Base-by-base conservation (phyloP, 306 rosid genomes). In the Vigna radiata region DNA sequence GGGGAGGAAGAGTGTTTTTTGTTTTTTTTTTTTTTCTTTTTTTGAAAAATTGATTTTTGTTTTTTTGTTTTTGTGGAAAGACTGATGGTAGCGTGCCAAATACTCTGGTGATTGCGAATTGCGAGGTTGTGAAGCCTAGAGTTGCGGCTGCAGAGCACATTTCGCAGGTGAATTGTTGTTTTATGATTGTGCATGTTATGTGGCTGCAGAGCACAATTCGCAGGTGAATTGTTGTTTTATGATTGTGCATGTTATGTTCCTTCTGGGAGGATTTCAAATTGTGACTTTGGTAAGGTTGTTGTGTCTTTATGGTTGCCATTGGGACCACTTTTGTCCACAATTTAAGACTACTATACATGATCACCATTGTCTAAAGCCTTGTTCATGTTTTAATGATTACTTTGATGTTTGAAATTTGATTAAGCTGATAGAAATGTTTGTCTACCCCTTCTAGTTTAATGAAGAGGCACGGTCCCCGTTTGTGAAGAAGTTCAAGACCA, bases 81-180 rank as follows among this genome's bases (percentile, higher is more conserved):
- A 96, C 99, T 59, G 99, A 96, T 83, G 99, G 99, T 0, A 96
- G 97, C 21, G 99, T 96, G 73, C 99, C 99, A 43, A 96, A 96
- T 82, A 96, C 99, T 10, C 86, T 96, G 84, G 99, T 96, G 68
- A 96, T 96, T 68, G 99, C 99, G 4, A 92, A 96, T 72, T 96
- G 99, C 69, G 99, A 96, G 86, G 97, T 96, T 76, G 99, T 96
- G 73, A 96, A 91, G 75, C 90, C 93, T 9, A 96, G 99, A 87
- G 99, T 96, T 84, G 99, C 99, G 10, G 99, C 99, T 29, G 99
- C 99, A 0, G 99, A 96, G 83, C 98, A 96, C 80, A 96, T 96
- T 71, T 89, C 98, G 0, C 99, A 96, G 99, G 99, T 89, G 77
- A 62, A 16, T 79, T 70, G 21, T 70, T 36, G 37, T 61, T 49